Conservation (phyloP, 345 rosid genomes). For the Euphorbia lathyris region DNA sequence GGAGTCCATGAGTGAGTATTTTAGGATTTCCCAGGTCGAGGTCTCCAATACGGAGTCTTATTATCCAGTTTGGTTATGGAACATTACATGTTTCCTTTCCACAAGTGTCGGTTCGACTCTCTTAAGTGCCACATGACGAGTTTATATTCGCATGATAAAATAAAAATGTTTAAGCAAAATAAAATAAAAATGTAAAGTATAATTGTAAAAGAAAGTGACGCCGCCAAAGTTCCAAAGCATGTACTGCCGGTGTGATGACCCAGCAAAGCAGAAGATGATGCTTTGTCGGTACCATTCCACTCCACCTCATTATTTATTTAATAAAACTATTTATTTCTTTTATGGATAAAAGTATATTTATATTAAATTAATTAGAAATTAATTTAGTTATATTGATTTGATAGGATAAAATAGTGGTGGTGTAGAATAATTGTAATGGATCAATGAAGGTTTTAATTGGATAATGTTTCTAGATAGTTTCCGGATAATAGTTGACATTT, state of each 20-base stretch:
- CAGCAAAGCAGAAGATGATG: background rate
- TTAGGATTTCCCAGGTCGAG: too few species aligned
- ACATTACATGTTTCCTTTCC: too few species aligned
- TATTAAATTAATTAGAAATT: background rate
- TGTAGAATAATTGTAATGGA: background rate
- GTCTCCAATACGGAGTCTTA: too few species aligned
- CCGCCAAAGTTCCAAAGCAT: constrained; percentile 3
- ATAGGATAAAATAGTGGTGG: background rate
- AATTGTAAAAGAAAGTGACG: constrained; percentile 3
- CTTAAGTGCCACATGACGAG: too few species aligned
- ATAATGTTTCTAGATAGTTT: background rate
- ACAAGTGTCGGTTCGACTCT: too few species aligned
- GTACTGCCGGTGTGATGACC: constrained; percentile 8
- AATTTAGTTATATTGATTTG: background rate
- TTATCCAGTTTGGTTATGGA: too few species aligned
- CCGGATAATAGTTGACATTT: background rate
- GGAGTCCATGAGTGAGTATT: too few species aligned
- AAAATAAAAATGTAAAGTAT: too few species aligned
- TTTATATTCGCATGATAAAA: too few species aligned
- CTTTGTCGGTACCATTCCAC: background rate
- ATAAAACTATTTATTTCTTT: too few species aligned
- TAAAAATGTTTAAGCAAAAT: too few species aligned
- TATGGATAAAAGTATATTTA: too few species aligned
- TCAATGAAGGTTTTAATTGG: background rate
- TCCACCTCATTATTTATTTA: background rate